These are phyloP conservation scores for Pluteus cervinus DNA, from an alignment of 768 basidiomycete genomes.

Conservation along the genomic window DNA sequence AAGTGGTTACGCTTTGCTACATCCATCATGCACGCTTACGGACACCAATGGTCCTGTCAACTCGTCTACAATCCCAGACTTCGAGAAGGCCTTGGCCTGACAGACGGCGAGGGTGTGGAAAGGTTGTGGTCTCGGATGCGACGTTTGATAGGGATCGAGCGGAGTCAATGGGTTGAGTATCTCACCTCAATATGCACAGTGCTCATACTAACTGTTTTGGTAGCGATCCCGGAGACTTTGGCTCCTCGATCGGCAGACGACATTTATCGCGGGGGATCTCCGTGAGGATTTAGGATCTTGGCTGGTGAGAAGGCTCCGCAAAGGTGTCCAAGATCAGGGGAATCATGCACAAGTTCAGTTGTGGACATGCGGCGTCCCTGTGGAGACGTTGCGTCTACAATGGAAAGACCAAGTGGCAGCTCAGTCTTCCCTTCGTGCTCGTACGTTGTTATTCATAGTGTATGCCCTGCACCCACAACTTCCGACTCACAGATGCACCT, in stretches of 20 bases:
- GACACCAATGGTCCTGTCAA: slow-evolving; percentile 30
- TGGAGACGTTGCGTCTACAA: neutral
- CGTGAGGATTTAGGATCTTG: too few relatives aligned
- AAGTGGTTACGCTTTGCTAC: slow-evolving; percentile 20
- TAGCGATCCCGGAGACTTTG: too few relatives aligned
- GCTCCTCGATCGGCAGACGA: too few relatives aligned
- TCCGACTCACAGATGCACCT: neutral
- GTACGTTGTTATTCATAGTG: neutral
- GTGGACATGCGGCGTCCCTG: too few relatives aligned
- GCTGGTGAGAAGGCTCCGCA: too few relatives aligned
- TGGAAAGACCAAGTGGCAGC: neutral
- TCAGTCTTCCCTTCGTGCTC: neutral
- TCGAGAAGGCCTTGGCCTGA: slow-evolving; percentile 17
- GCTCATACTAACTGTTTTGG: too few relatives aligned
- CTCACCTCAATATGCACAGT: too few relatives aligned
- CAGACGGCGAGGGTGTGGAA: slow-evolving; percentile 27
- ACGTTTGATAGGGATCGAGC: slow-evolving; percentile 1
- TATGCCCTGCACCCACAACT: neutral
- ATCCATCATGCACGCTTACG: slow-evolving; percentile 31
- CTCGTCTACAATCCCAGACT: slow-evolving; percentile 23
- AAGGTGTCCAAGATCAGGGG: too few relatives aligned
- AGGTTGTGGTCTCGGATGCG: slow-evolving; percentile 25
- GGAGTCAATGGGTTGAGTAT: too few relatives aligned
- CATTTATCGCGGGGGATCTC: too few relatives aligned
- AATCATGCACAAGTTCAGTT: too few relatives aligned